Base-by-base conservation (phyloP, 305 asterid genomes). In the Solanum hybrid region DNA sequence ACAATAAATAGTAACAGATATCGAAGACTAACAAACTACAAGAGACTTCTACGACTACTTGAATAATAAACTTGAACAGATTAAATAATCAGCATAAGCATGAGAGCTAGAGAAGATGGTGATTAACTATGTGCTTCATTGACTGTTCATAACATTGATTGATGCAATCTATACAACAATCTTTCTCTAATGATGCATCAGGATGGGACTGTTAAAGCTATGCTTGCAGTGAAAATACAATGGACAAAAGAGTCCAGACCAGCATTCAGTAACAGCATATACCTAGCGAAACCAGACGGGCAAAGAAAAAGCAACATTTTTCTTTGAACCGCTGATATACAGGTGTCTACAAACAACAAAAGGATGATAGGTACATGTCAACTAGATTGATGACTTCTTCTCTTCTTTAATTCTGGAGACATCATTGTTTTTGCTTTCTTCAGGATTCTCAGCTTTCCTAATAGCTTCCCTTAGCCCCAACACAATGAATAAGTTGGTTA, bases 401-500 rank as follows among this genome's bases (percentile, higher is more conserved):
- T 94, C 93, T 86, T 93, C 96, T 82, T 92, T 88, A 40, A 71
- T 90, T 85, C 56, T 91, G 79, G 93, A 87, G 16, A 91, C 85
- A 40, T 86, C 86, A 66, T 86, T 86, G 26, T 96, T 91, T 46
- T 92, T n/a, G 66, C 72, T 91, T 75, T 91, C 94, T 88, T 93
- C 89, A 77, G 60, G 90, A 72, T 92, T 91, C 76, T 86, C 80
- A 71, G 93, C 89, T 92, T 93, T 94, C 81, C 97, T 93, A 78
- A 96, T 92, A 90, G 96, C 98, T 73, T 87, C 93, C 82, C 98
- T 92, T 46, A 96, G 95, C 87, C 99, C 99, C 92, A 97, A 89
- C 89, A 97, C 99, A 16, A 96, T 95, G 93, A 97, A 96, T 89
- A 97, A 92, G 95, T 97, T 97, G 89, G 98, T 95, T 90, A 97